Evolutionary conservation across 1,284 basidiomycete genomes (phyloP), one percentile per base, ranked within the genome.

Genomic region (Mycena citricolor): DNA sequence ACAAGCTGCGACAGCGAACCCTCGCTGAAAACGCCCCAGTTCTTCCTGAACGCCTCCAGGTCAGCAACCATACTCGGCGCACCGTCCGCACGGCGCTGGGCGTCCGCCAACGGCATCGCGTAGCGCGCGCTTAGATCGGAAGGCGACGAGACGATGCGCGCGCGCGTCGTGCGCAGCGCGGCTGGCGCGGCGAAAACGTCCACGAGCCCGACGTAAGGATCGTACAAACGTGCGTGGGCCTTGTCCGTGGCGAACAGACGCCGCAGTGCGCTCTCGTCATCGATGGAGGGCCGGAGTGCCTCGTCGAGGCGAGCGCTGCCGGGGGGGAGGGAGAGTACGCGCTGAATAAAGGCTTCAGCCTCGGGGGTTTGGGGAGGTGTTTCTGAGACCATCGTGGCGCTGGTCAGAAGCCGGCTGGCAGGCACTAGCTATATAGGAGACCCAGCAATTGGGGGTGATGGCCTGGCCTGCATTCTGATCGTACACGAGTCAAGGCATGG

Each of bases 11-110:
- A 76, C n/a, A 82, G 61, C 2, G 76, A 76, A 4, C 72, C 73
- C 54, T 81, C 77, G 8, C 71, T 74, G 58, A 82, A 82, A 32
- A 80, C 66, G 5, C 67, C 44, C 77, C 77, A 82, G 53, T 77
- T 77, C 64, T 70, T 71, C 64, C 72, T 74, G 67, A 80, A 82
- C 34, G 76, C 73, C 8, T 77, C 77, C 11, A 79, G 54, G 48
- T 63, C 62, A 2, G 61, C 49, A 6, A 73, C 74, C 66, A 73
- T 76, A 47, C 63, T 63, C 8, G 70, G 72, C 11, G 63, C 59
- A 30, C 73, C 71, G 39, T 74, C 68, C 35, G 65, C 59, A 54
- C 69, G 67, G 26, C 74, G 61, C 20, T 63, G 58, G 5, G 49
- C 50, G 17, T 63, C 61, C 2, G 61, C 53, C 13, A 77, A 55